phyloP scores from a whole-genome alignment of 176 grass and related monocot species.

The Lolium multiflorum region DNA sequence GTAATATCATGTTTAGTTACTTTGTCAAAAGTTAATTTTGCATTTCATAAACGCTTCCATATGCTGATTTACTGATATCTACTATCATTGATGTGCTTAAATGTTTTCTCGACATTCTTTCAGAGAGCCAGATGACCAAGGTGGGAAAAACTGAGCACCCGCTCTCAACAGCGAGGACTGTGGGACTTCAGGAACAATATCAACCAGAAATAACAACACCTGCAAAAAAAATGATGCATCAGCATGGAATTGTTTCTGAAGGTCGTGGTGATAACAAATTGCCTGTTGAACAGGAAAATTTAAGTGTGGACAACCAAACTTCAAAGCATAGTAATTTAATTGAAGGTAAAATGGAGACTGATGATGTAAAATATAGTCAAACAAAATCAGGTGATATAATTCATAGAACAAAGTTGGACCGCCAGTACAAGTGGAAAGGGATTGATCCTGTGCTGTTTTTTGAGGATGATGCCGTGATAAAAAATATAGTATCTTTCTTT shows the following conservation, averaged over 20 bases:
- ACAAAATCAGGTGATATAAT: conserved; percentile 34
- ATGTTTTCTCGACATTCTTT: conserved; percentile 26
- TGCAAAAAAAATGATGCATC: conserved; percentile 36
- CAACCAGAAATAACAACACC: conserved; percentile 26
- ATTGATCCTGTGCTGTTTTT: conserved; percentile 91
- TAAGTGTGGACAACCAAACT: neutral
- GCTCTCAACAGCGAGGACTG: neutral
- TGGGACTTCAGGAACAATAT: conserved; percentile 43
- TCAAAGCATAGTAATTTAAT: conserved; percentile 30
- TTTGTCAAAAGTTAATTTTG: conserved; percentile 8
- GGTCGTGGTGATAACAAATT: conserved; percentile 33
- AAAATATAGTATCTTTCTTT: conserved; percentile 75
- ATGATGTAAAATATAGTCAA: conserved; percentile 46
- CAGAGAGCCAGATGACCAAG: conserved; percentile 47
- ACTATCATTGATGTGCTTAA: conserved; percentile 14
- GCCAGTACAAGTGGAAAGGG: conserved; percentile 68
- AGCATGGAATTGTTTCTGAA: conserved; percentile 42
- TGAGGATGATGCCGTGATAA: conserved; percentile 59
- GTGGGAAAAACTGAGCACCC: conserved; percentile 39
- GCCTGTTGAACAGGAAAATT: conserved; percentile 29
- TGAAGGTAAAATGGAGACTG: conserved; percentile 35
- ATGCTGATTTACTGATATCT: neutral
- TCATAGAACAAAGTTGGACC: conserved; percentile 39
- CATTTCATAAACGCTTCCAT: conserved; percentile 23
- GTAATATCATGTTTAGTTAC: conserved; percentile 48